These are phyloP conservation scores for Syncephalis fuscata DNA, from an alignment of 371 early-diverging fungal genomes.

Conservation along the genomic window DNA sequence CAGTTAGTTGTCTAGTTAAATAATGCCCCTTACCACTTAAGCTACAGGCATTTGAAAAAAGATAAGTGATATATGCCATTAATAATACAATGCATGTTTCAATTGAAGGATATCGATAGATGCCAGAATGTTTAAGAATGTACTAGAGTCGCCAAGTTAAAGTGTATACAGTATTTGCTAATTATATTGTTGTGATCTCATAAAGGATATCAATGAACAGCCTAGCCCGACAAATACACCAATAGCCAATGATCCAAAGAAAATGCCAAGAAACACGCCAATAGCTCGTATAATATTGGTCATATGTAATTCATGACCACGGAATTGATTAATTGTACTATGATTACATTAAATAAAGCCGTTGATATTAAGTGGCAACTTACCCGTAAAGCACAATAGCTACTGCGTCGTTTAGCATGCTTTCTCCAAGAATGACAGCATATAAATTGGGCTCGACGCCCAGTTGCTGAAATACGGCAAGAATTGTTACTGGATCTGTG, in stretches of 20 bases:
- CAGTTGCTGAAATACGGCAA: conserved; percentile 82
- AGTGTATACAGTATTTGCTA: neutral
- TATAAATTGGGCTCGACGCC: conserved; percentile 84
- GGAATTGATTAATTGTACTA: conserved; percentile 62
- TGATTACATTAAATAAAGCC: neutral
- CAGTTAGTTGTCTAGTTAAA: neutral
- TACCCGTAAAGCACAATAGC: conserved; percentile 85
- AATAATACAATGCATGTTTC: conserved; percentile 72
- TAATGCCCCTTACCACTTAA: conserved; percentile 38
- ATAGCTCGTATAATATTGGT: conserved; percentile 52
- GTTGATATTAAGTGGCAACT: conserved; percentile 8
- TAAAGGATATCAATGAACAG: conserved; percentile 33
- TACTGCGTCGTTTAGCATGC: conserved; percentile 85
- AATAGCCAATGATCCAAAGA: conserved; percentile 64
- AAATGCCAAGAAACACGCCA: conserved; percentile 58
- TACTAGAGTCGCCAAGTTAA: conserved; percentile 2
- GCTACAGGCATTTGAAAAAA: conserved; percentile 71
- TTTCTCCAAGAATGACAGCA: conserved; percentile 90
- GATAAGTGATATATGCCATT: conserved; percentile 78
- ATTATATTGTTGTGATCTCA: too few species aligned
- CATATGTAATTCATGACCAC: conserved; percentile 54
- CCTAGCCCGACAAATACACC: conserved; percentile 61
- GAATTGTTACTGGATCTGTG: conserved; percentile 90
- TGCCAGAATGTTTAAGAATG: conserved; percentile 9
- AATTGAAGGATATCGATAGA: conserved; percentile 12